phyloP scores from a whole-genome alignment of 306 rosid genomes.

The Cicer arietinum region DNA sequence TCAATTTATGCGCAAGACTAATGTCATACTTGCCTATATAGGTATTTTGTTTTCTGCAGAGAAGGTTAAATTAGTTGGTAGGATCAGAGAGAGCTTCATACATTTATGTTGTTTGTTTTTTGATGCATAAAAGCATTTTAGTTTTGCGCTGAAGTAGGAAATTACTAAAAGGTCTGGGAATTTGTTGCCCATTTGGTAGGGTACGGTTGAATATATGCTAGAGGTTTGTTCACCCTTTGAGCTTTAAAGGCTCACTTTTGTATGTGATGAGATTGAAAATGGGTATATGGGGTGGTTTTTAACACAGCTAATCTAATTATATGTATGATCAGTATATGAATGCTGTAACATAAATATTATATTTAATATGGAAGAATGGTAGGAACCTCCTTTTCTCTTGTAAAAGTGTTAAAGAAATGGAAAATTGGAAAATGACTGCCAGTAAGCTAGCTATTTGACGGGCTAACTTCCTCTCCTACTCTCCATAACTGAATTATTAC shows the following conservation, averaged over 20 bases:
- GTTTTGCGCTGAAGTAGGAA: slow-evolving; percentile 12
- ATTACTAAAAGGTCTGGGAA: not conserved
- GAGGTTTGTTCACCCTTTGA: slow-evolving; percentile 5
- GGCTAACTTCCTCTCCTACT: slow-evolving; percentile 12
- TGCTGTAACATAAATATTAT: not conserved
- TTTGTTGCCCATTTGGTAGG: slow-evolving; percentile 9
- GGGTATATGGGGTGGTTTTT: not conserved
- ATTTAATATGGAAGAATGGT: not conserved
- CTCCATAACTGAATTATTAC: not conserved
- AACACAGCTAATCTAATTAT: slow-evolving; percentile 2
- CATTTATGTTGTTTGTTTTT: not conserved
- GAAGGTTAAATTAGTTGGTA: slow-evolving; percentile 14
- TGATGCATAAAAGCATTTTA: not conserved
- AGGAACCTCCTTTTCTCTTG: not conserved
- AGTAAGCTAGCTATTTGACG: not conserved
- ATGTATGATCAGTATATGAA: not conserved
- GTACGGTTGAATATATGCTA: not conserved
- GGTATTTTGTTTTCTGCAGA: not conserved
- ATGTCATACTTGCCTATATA: not conserved
- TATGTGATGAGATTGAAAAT: not conserved
- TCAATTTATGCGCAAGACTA: not conserved
- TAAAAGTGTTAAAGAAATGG: not conserved
- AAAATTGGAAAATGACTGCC: not conserved
- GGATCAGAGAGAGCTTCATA: slow-evolving; percentile 10
- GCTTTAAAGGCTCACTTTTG: not conserved